Evolutionary conservation across 2,329 filamentous ascomycete genomes (phyloP).

Genomic region (Pseudocercospora cruenta): DNA sequence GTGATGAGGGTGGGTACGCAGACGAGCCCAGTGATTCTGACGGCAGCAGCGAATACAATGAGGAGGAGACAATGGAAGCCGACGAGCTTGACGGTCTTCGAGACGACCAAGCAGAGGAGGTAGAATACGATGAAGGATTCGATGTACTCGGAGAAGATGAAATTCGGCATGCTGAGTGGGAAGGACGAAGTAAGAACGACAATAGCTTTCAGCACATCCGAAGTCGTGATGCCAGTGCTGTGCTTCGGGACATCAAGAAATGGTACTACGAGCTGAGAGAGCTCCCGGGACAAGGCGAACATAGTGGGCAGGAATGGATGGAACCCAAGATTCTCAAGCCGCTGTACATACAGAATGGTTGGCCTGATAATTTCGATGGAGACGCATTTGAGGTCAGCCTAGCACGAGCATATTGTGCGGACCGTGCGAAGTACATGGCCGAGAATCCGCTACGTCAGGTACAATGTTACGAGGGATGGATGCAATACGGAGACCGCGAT

Average conservation of each 20-base stretch:
- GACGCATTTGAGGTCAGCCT: constrained; percentile 20
- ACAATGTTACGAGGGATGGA: constrained; percentile 3
- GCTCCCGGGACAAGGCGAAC: constrained; percentile 16
- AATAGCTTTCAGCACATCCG: constrained; percentile 13
- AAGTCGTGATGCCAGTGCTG: constrained; percentile 13
- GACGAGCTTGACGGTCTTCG: constrained; percentile 8
- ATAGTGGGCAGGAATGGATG: constrained; percentile 11
- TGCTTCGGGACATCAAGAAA: constrained; percentile 21
- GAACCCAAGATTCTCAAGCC: background rate
- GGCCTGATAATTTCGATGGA: constrained; percentile 23
- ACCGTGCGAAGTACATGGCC: constrained; percentile 14
- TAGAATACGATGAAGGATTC: constrained; percentile 21
- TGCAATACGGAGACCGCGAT: background rate
- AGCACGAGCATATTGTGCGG: constrained; percentile 12
- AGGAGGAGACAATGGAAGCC: constrained; percentile 1
- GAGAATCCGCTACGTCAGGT: constrained; percentile 17
- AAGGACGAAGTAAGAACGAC: constrained; percentile 2
- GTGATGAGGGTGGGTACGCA: constrained; percentile 8
- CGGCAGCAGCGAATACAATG: constrained; percentile 18
- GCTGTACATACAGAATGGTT: constrained; percentile 19
- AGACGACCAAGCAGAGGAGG: constrained; percentile 3
- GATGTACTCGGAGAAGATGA: constrained; percentile 15
- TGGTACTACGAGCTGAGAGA: constrained; percentile 20
- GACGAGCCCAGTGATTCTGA: constrained; percentile 7
- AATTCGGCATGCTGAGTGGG: constrained; percentile 6